A percentile compares a stretch with the other conserved stretches of the same genome.
phyloP scores from a whole-genome alignment of 805 yeast species.

The Monosporozyma unispora region DNA sequence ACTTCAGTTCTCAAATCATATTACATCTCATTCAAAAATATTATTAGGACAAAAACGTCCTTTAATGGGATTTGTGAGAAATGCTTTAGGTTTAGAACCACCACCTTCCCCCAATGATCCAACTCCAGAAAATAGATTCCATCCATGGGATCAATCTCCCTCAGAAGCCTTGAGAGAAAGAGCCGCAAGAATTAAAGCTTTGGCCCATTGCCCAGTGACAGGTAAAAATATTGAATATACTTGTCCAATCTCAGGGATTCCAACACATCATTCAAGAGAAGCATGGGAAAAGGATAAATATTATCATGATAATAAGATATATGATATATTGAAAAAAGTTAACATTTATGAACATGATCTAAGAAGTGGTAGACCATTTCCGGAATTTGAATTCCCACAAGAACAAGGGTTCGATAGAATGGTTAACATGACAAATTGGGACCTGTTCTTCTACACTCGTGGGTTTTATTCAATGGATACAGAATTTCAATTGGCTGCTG shows the following conservation, averaged over 20 bases:
- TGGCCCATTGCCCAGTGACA: slow-evolving; percentile 88
- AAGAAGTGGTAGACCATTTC: slow-evolving; percentile 87
- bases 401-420: slow-evolving; percentile 64
- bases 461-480: slow-evolving; percentile 94
- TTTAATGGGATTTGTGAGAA: slow-evolving; percentile 34
- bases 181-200: slow-evolving; percentile 82
- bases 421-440: slow-evolving; percentile 82
- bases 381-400: slow-evolving; percentile 90
- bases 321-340: slow-evolving; percentile 72
- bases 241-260: slow-evolving; percentile 92
- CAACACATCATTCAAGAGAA: slow-evolving; percentile 83
- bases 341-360: slow-evolving; percentile 92
- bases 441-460: slow-evolving; percentile 84
- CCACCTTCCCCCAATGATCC: slow-evolving; percentile 60
- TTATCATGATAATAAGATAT: slow-evolving; percentile 59
- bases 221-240: slow-evolving; percentile 68
- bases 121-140: slow-evolving; percentile 62
- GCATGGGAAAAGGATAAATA: slow-evolving; percentile 80
- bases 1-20: neutral
- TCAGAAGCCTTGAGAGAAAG: slow-evolving; percentile 78
- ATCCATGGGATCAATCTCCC: slow-evolving; percentile 90
- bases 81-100: slow-evolving; percentile 50
- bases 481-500: slow-evolving; percentile 90
- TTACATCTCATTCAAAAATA: neutral
- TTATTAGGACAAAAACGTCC: slow-evolving; percentile 13